These are phyloP conservation scores for Trichosporon asahii DNA, from an alignment of 1,284 basidiomycete genomes.

Conservation along the genomic window DNA sequence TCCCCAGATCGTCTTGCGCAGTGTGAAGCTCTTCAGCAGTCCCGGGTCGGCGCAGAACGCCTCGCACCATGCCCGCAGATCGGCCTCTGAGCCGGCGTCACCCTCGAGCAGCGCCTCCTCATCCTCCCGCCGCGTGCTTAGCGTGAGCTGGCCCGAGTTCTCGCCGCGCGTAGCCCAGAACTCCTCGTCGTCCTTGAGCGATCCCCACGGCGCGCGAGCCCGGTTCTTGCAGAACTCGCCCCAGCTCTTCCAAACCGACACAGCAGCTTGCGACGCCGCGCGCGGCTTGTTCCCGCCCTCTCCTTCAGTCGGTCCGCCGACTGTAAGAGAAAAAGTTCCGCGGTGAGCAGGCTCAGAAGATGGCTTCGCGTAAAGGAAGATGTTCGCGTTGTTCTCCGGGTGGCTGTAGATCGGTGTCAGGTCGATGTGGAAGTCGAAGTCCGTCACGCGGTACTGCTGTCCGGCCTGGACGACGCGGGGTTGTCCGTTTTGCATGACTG, in stretches of 20 bases:
- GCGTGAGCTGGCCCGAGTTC: background rate
- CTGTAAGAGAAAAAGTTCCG: conserved; percentile 16
- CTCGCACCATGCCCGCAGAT: conserved; percentile 65
- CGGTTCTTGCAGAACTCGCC: conserved; percentile 11
- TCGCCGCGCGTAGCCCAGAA: conserved; percentile 10
- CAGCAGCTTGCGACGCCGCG: background rate
- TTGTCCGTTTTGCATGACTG: conserved; percentile 29
- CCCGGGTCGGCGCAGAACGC: conserved; percentile 63
- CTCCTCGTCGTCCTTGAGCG: conserved; percentile 18
- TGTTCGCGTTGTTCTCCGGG: conserved; percentile 33
- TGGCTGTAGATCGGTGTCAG: conserved; percentile 31
- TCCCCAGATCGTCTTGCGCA: conserved; percentile 64
- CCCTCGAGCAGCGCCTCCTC: conserved; percentile 21
- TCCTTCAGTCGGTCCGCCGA: background rate
- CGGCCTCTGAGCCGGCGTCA: background rate
- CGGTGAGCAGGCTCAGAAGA: conserved; percentile 21
- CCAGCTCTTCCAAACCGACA: conserved; percentile 13
- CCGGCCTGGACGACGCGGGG: conserved; percentile 26
- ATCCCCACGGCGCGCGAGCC: conserved; percentile 16
- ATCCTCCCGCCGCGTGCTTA: conserved; percentile 10
- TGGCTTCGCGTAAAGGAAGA: conserved; percentile 28
- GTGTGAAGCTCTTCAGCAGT: conserved; percentile 63
- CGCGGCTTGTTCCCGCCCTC: background rate
- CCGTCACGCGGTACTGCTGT: conserved; percentile 30
- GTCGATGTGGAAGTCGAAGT: conserved; percentile 48